These are phyloP conservation scores for Centrapalus pauciflorus DNA, from an alignment of 129 eudicot species.

Conservation along the genomic window DNA sequence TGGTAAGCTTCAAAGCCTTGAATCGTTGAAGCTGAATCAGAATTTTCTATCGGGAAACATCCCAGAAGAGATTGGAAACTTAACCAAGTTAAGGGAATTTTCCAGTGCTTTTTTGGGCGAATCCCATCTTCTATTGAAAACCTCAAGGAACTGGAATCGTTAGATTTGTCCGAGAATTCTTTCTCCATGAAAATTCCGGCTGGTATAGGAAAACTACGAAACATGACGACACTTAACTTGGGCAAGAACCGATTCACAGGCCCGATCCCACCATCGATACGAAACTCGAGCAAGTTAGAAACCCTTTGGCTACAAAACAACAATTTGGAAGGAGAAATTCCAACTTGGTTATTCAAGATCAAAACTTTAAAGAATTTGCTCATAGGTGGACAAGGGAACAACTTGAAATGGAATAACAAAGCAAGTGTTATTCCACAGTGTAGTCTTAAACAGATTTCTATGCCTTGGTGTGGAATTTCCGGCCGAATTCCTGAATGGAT, in stretches of 20 bases:
- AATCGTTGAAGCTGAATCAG: background rate
- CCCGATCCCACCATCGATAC: constrained; percentile 28
- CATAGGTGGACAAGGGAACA: constrained; percentile 47
- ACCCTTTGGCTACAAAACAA: constrained; percentile 29
- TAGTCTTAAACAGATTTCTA: constrained; percentile 35
- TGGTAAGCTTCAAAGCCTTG: constrained; percentile 1
- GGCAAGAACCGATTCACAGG: constrained; percentile 39
- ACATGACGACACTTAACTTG: constrained; percentile 31
- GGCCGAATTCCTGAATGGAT: constrained; percentile 49
- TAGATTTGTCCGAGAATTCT: constrained; percentile 31
- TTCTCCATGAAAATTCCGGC: constrained; percentile 31
- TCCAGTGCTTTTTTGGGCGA: constrained; percentile 34
- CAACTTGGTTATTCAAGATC: constrained; percentile 39
- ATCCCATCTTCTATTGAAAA: constrained; percentile 39
- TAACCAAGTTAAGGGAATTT: constrained; percentile 27
- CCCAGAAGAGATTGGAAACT: constrained; percentile 32
- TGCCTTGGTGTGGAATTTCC: constrained; percentile 31
- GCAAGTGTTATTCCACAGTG: constrained; percentile 43
- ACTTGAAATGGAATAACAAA: constrained; percentile 44
- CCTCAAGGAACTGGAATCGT: constrained; percentile 12
- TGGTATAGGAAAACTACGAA: constrained; percentile 32
- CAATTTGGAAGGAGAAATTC: constrained; percentile 32
- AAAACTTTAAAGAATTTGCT: constrained; percentile 30
- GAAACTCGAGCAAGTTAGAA: constrained; percentile 20
- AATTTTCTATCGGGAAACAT: constrained; percentile 29